These are phyloP conservation scores for Tuctoria greenei DNA, from an alignment of 176 grass and related monocot species.

Conservation along the genomic window DNA sequence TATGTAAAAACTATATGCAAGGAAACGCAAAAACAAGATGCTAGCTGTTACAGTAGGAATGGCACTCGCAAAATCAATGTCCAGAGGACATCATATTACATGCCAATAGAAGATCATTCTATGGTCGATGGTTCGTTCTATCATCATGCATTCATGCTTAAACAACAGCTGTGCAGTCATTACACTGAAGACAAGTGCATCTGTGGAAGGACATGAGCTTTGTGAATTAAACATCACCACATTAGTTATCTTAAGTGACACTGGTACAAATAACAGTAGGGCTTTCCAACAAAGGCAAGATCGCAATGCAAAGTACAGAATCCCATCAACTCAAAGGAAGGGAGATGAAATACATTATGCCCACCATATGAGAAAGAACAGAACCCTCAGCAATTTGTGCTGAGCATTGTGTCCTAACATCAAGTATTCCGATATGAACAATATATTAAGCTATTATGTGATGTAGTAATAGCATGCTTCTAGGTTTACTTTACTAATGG, in stretches of 20 bases:
- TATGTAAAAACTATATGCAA: background rate
- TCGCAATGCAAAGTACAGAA: slow-evolving; percentile 20
- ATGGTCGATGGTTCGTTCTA: background rate
- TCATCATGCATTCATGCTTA: background rate
- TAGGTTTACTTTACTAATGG: background rate
- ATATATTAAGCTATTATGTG: background rate
- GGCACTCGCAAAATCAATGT: slow-evolving; percentile 4
- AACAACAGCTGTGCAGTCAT: background rate
- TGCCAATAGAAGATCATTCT: background rate
- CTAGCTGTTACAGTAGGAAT: background rate
- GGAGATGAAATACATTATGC: background rate
- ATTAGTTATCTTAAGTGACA: background rate
- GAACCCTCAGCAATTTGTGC: background rate
- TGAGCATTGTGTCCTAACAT: background rate
- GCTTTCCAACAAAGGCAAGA: background rate
- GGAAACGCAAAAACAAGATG: background rate
- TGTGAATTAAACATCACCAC: background rate
- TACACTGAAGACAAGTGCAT: background rate
- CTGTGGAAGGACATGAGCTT: background rate
- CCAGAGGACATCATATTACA: background rate
- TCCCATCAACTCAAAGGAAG: slow-evolving; percentile 15
- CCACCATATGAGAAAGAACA: background rate
- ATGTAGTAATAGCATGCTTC: slow-evolving; percentile 12
- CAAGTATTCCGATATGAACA: background rate
- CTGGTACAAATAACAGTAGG: slow-evolving; percentile 2